A percentile compares a stretch with the other conserved stretches of the same genome.
phyloP scores from a whole-genome alignment of 495 filamentous ascomycete species.

The Evernia prunastri region DNA sequence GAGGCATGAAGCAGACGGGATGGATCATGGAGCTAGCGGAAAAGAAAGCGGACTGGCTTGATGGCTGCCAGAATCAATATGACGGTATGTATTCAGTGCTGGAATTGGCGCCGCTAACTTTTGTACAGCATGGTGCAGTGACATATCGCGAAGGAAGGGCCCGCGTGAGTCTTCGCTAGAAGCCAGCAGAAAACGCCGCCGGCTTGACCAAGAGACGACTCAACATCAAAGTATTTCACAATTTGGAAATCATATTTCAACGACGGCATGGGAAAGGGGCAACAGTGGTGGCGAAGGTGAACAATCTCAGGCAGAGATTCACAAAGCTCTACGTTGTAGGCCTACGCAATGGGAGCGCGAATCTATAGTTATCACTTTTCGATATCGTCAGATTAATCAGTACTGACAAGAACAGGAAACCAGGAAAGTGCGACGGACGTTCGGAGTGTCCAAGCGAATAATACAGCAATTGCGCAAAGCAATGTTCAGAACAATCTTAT shows the following conservation, averaged over 20 bases:
- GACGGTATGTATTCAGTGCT: constrained; percentile 6
- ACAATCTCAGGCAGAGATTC: neutral
- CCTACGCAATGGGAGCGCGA: too few species aligned
- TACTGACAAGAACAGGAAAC: too few species aligned
- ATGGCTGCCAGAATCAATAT: constrained; percentile 2
- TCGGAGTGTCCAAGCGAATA: too few species aligned
- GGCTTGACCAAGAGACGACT: neutral
- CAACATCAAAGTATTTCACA: neutral
- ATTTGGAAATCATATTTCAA: neutral
- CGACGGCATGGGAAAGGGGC: neutral
- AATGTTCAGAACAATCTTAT: too few species aligned
- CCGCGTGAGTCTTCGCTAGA: neutral
- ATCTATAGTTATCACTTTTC: too few species aligned
- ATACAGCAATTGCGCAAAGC: too few species aligned
- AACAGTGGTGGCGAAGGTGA: neutral
- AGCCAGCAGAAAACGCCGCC: neutral
- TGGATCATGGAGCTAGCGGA: constrained; percentile 2
- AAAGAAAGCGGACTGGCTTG: neutral
- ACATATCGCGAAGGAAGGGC: constrained; percentile 1
- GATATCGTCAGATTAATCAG: too few species aligned
- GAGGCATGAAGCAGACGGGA: constrained; percentile 1
- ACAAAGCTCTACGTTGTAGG: too few species aligned
- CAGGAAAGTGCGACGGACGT: too few species aligned
- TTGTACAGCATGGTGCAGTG: constrained; percentile 3
- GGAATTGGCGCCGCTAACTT: constrained; percentile 1